Conservation (phyloP, 2,329 filamentous ascomycete genomes). For the Pseudogymnoascus sp. region DNA sequence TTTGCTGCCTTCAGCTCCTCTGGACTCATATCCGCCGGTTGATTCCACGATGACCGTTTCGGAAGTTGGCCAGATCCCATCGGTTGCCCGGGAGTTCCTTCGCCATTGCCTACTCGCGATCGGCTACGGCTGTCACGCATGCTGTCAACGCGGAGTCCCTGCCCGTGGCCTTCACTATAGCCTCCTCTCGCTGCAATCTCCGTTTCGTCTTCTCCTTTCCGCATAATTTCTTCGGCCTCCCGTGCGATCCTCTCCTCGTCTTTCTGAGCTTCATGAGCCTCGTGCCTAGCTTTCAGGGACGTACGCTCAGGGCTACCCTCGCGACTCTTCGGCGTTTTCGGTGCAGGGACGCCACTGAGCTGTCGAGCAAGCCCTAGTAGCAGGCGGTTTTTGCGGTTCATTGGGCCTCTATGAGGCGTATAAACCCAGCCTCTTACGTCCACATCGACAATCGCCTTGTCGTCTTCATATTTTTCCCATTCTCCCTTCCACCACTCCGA, state of each 20-base stretch:
- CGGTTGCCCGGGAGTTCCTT: background rate
- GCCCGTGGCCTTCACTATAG: constrained; percentile 61
- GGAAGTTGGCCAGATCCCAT: constrained; percentile 31
- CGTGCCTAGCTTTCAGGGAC: constrained; percentile 28
- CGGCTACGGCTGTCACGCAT: constrained; percentile 21
- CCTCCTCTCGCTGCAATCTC: constrained; percentile 62
- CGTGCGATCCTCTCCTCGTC: constrained; percentile 61
- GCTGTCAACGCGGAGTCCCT: constrained; percentile 34
- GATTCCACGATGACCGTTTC: constrained; percentile 36
- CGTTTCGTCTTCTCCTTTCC: constrained; percentile 63
- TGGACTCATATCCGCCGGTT: constrained; percentile 56
- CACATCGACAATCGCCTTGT: constrained; percentile 82
- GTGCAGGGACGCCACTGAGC: constrained; percentile 76
- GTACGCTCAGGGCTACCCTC: constrained; percentile 25
- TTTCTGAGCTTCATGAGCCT: constrained; percentile 41
- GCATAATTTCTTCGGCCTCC: constrained; percentile 71
- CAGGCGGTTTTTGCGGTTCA: constrained; percentile 80
- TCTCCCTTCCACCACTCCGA: constrained; percentile 70
- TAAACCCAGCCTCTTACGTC: constrained; percentile 97
- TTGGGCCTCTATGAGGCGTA: constrained; percentile 71
- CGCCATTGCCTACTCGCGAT: background rate
- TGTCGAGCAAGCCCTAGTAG: constrained; percentile 80
- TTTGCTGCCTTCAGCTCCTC: constrained; percentile 76
- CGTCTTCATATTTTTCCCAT: constrained; percentile 73
- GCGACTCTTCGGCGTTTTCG: constrained; percentile 33